Evolutionary conservation across 2,329 filamentous ascomycete species (phyloP).

Genomic region (Calonectria pseudoturangicola): DNA sequence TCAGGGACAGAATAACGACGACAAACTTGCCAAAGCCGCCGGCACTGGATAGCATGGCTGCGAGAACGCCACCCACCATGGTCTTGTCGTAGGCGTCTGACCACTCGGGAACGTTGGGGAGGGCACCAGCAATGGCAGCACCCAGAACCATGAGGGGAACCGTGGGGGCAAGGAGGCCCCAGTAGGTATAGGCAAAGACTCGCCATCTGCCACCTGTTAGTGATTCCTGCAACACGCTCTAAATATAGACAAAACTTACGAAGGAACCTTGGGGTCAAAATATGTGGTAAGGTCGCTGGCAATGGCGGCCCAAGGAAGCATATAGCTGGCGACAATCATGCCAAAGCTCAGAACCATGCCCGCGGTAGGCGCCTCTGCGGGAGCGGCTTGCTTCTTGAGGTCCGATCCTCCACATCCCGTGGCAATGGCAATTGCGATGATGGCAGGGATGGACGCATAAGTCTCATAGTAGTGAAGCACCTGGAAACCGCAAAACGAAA

Average conservation of each 20-base stretch:
- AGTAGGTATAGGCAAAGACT: constrained; percentile 74
- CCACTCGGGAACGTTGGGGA: constrained; percentile 73
- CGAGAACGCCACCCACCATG: constrained; percentile 75
- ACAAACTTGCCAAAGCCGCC: constrained; percentile 79
- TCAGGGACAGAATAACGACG: constrained; percentile 74
- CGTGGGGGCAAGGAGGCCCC: constrained; percentile 73
- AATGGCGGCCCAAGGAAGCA: constrained; percentile 77
- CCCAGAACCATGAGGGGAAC: constrained; percentile 78
- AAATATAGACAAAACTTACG: constrained; percentile 57
- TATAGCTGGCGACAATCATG: constrained; percentile 77
- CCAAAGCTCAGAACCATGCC: constrained; percentile 72
- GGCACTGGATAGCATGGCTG: constrained; percentile 74
- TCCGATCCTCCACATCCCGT: constrained; percentile 71
- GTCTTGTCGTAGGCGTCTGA: constrained; percentile 70
- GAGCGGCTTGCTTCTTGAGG: constrained; percentile 68
- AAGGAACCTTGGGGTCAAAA: constrained; percentile 72
- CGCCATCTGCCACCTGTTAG: constrained; percentile 56
- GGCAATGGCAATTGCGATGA: constrained; percentile 73
- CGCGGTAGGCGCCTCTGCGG: constrained; percentile 64
- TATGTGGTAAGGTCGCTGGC: constrained; percentile 78
- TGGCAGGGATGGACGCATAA: constrained; percentile 73
- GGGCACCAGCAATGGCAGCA: constrained; percentile 77
- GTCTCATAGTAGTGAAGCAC: constrained; percentile 75
- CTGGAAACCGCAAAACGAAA: constrained; percentile 77
- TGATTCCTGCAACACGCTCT: background rate